Conservation (phyloP, 1,284 basidiomycete genomes). For the Albatrellus sp. region DNA sequence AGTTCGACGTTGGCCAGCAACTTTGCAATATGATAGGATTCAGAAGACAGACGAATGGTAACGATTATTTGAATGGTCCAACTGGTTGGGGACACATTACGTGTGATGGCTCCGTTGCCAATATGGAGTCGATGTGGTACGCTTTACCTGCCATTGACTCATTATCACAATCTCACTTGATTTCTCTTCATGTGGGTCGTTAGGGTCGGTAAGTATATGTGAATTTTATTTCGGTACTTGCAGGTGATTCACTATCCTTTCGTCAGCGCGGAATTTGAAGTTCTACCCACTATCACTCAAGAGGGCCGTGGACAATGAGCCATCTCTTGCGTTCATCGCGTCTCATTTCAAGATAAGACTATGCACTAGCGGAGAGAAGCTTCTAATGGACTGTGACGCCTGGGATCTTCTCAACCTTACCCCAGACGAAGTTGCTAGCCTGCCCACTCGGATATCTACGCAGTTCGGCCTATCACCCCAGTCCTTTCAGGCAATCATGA, state of each 20-base stretch:
- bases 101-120: conserved; percentile 31
- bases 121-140: conserved; percentile 35
- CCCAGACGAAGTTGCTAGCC: conserved; percentile 15
- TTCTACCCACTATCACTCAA: conserved; percentile 25
- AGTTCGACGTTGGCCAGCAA: conserved; percentile 28
- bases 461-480: conserved; percentile 18
- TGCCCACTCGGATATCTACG: conserved; percentile 16
- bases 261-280: conserved; percentile 24
- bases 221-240: background rate
- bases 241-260: background rate
- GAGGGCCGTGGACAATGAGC: conserved; percentile 18
- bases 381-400: conserved; percentile 15
- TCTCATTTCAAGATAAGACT: conserved; percentile 17
- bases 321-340: conserved; percentile 18
- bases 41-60: conserved; percentile 1
- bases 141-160: conserved; percentile 6
- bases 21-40: conserved; percentile 31
- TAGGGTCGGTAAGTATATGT: conserved; percentile 12
- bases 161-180: background rate
- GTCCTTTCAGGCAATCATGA: conserved; percentile 16
- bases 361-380: conserved; percentile 14
- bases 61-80: conserved; percentile 6
- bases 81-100: conserved; percentile 33
- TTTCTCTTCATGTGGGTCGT: background rate
- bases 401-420: conserved; percentile 25